These are phyloP conservation scores for Penicillium coffeae DNA, from an alignment of 495 filamentous ascomycete species.

Conservation along the genomic window DNA sequence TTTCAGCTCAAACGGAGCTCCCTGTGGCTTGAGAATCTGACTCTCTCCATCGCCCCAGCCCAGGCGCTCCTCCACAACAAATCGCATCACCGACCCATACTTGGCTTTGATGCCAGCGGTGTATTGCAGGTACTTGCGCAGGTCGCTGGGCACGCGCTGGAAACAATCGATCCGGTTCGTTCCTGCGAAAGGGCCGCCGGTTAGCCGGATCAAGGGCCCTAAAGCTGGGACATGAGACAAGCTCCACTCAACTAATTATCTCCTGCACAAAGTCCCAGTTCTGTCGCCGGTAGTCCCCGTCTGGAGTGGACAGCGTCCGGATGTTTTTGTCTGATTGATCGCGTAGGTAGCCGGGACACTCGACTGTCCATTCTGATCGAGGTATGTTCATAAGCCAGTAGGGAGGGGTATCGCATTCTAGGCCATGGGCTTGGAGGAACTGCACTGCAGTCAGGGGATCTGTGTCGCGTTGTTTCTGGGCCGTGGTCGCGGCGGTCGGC, in stretches of 20 bases:
- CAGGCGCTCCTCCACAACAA: conserved; percentile 62
- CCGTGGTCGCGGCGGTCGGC: conserved; percentile 19
- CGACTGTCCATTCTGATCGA: conserved; percentile 48
- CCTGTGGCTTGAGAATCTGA: conserved; percentile 40
- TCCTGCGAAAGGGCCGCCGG: conserved; percentile 24
- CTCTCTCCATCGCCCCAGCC: conserved; percentile 50
- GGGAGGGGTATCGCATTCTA: conserved; percentile 39
- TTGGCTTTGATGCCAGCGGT: conserved; percentile 56
- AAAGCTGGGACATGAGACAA: not conserved
- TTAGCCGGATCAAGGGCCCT: conserved; percentile 5
- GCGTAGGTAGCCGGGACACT: conserved; percentile 67
- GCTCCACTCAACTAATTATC: conserved; percentile 47
- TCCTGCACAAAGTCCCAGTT: conserved; percentile 61
- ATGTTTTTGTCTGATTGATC: conserved; percentile 45
- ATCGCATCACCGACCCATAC: conserved; percentile 71
- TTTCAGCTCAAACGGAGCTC: conserved; percentile 46
- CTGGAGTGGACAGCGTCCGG: conserved; percentile 61
- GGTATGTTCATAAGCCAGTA: conserved; percentile 84
- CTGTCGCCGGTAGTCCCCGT: conserved; percentile 53
- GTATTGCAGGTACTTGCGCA: conserved; percentile 68
- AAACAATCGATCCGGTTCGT: conserved; percentile 69
- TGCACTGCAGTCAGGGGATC: conserved; percentile 10
- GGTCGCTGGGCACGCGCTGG: conserved; percentile 66
- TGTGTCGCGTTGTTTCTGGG: conserved; percentile 21
- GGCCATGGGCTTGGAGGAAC: conserved; percentile 5